Percentiles rank a stretch among this genome's conserved stretches.
Conservation (phyloP, 768 basidiomycete species). For the Hortiboletus campestris region DNA sequence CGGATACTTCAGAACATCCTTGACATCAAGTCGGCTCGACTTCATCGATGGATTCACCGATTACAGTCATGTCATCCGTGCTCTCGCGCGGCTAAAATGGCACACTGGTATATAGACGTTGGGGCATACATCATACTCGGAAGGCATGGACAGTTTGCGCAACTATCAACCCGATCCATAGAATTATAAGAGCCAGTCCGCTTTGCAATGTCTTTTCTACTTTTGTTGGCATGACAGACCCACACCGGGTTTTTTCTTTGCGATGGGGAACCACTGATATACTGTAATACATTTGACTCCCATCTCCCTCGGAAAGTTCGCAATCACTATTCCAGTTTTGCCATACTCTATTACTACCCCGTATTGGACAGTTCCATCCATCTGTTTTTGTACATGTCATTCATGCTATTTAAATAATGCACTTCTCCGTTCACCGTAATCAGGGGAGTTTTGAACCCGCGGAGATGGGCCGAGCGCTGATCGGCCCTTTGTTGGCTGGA, state of each 20-base stretch:
- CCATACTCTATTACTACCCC: not conserved
- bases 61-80: slow-evolving; percentile 8
- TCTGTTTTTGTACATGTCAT: slow-evolving; percentile 2
- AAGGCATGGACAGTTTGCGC: slow-evolving; percentile 20
- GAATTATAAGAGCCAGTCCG: slow-evolving; percentile 21
- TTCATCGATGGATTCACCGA: slow-evolving; percentile 33
- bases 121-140: slow-evolving; percentile 17
- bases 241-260: slow-evolving; percentile 1
- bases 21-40: slow-evolving; percentile 46
- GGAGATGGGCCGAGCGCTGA: not conserved
- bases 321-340: not conserved
- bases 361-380: not conserved
- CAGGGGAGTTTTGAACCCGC: not conserved
- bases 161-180: slow-evolving; percentile 17
- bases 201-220: slow-evolving; percentile 16
- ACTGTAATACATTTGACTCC: slow-evolving; percentile 13
- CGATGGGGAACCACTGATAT: slow-evolving; percentile 7
- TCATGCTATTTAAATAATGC: slow-evolving; percentile 5
- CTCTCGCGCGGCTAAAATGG: slow-evolving; percentile 7
- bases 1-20: slow-evolving; percentile 19
- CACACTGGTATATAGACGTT: slow-evolving; percentile 15
- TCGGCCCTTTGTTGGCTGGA: not conserved
- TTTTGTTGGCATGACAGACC: slow-evolving; percentile 9
- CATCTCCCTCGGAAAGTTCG: not conserved
- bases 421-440: not conserved